These are phyloP conservation scores for Hirsutella minnesotensis DNA, from an alignment of 2,329 filamentous ascomycete genomes.

Conservation along the genomic window DNA sequence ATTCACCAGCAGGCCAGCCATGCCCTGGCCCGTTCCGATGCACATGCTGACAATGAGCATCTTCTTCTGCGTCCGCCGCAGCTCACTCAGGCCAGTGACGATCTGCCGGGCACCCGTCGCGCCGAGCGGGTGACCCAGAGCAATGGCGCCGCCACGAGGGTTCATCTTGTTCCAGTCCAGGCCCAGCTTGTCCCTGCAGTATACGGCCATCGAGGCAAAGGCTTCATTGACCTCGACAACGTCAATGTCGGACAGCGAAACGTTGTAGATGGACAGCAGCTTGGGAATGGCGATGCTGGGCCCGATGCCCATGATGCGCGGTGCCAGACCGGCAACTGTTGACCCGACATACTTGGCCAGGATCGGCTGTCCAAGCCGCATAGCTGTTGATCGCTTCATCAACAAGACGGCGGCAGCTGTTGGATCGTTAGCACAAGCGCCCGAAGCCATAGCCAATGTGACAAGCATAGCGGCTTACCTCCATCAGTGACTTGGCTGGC, in stretches of 20 bases:
- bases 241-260: slow-evolving; percentile 74
- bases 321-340: slow-evolving; percentile 79
- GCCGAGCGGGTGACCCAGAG: slow-evolving; percentile 72
- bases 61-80: slow-evolving; percentile 77
- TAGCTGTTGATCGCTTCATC: slow-evolving; percentile 88
- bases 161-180: slow-evolving; percentile 71
- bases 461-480: slow-evolving; percentile 30
- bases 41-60: slow-evolving; percentile 88
- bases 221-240: slow-evolving; percentile 94
- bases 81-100: slow-evolving; percentile 80
- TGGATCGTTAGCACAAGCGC: neutral
- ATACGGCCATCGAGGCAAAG: slow-evolving; percentile 95
- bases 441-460: neutral
- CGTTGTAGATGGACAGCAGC: slow-evolving; percentile 67
- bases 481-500: slow-evolving; percentile 92
- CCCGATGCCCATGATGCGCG: slow-evolving; percentile 93
- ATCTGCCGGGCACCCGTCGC: slow-evolving; percentile 71
- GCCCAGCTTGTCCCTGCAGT: slow-evolving; percentile 65
- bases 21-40: slow-evolving; percentile 57
- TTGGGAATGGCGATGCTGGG: slow-evolving; percentile 67
- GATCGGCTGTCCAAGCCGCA: slow-evolving; percentile 80
- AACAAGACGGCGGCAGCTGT: slow-evolving; percentile 72
- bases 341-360: slow-evolving; percentile 89
- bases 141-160: slow-evolving; percentile 69
- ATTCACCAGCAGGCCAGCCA: slow-evolving; percentile 55